Evolutionary conservation across 768 basidiomycete species (phyloP), one percentile per base, ranked within the genome.

Genomic region (Rhizopogon roseolus): DNA sequence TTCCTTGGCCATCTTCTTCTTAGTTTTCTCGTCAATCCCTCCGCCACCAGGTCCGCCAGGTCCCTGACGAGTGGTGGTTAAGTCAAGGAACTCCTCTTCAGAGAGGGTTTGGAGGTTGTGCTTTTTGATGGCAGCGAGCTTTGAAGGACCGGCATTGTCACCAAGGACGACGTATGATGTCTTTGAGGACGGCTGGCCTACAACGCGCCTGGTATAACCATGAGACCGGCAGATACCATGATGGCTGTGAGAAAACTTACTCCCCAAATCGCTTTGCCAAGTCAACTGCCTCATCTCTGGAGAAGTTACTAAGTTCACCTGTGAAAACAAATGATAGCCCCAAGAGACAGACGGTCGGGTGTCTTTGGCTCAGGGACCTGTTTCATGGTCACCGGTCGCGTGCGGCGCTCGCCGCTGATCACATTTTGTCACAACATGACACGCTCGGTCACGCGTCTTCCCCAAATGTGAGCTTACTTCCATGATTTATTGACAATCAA

Each of bases 261-360:
- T 85, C 95, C 61, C 93, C 93, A 64, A 84, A 93, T 5, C 94
- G 90, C 68, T 99, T 98, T 0, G 88, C 96, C 6, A 96, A 69
- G 61, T 96, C 93, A 25, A 76, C 66, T 0, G 91, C 87, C 60
- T 97, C 94, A 2, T 98, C 92, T 37, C 97, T 79, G 1, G 91
- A 85, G 59, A 98, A 84, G 54, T 86, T 88, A 44, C 79, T 81
- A 43, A 98, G 71, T 61, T 99, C 96, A 14, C 95, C 97, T 0
- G 97, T 98, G 59, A 99, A 99, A 19, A 99, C 96, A 63, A 99
- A 88, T 0, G 92, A 79, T 22, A 98, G 76, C 0, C 95, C 95
- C 0, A 85, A 80, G 8, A 99, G 76, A 63, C 90, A 93, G n/a
- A n/a, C n/a, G n/a, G 41, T 93, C 84, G 0, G 90, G 90, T 13